Evolutionary conservation across 2,329 filamentous ascomycete species (phyloP), one percentile per base, ranked within the genome.

Genomic region (Cercospora janseana): DNA sequence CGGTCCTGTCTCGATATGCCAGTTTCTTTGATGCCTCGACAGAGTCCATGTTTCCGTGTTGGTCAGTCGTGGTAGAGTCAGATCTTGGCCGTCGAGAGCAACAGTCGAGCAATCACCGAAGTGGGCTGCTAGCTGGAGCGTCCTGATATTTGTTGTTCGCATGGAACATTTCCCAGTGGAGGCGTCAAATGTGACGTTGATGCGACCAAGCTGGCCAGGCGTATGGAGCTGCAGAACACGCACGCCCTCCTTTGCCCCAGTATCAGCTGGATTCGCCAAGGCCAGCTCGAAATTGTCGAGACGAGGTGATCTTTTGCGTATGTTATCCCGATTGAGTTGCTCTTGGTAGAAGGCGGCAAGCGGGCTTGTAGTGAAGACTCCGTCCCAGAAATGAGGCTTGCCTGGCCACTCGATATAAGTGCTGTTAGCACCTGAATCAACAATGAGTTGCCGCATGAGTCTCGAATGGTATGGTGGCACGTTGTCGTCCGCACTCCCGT

Each of bases 391-490:
- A 60, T 82, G 79, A 6, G 70, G 72, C 44, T 70, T 68, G 12
- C 68, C 72, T 7, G 68, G 61, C 20, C 82, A 62, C 60, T 82
- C 80, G 34, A 71, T 61, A 59, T 80, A 82, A 6, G 65, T 63
- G 9, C 73, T 73, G 4, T 69, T 61, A 35, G 66, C 68, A 5
- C 67, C 70, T 41, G 65, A 64, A 56, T 78, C 69, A 16, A 66
- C 66, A 9, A 79, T 63, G 32, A 79, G 66, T 51, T 77, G 72
- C 35, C 72, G 71, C 64, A 82, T 75, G 7, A 79, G 64, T 6
- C 79, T 70, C 4, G 79, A 81, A 61, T 82, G 74, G 57, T 79
- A 82, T 4, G 72, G 67, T 0, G 79, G 80, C 3, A 83, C 79
- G 58, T 82, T 83, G 55, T 80, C 77, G 59, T 82, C 80, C 7